These are phyloP conservation scores for Crinitomyces ghanaensis DNA, from an alignment of 805 yeast genomes.

Conservation along the genomic window DNA sequence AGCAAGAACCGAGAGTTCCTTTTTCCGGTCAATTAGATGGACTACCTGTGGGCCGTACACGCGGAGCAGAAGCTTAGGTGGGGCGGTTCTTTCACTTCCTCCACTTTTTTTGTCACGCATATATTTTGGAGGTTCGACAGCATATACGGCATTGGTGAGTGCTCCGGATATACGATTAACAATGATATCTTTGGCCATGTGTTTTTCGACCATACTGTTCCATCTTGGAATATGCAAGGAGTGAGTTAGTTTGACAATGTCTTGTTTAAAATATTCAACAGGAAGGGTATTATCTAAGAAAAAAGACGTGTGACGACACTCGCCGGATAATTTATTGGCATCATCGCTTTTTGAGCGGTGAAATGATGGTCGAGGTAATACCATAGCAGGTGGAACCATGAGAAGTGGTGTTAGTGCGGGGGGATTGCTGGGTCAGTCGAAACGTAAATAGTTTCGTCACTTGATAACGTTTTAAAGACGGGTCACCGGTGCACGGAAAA, in stretches of 20 bases:
- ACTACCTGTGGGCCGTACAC: conserved; percentile 85
- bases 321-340: too few relatives aligned
- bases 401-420: too few relatives aligned
- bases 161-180: conserved; percentile 80
- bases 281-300: conserved; percentile 70
- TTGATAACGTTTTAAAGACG: too few relatives aligned
- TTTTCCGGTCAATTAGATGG: conserved; percentile 72
- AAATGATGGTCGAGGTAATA: too few relatives aligned
- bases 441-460: too few relatives aligned
- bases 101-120: conserved; percentile 24
- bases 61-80: conserved; percentile 47
- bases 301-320: too few relatives aligned
- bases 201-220: conserved; percentile 42
- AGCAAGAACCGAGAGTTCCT: conserved; percentile 60
- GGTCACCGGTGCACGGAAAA: too few relatives aligned
- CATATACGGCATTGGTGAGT: conserved; percentile 79
- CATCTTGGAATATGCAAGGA: conserved; percentile 65
- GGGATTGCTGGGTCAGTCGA: too few relatives aligned
- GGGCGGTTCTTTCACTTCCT: conserved; percentile 15
- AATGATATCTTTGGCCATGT: conserved; percentile 33
- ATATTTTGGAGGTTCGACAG: conserved; percentile 46
- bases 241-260: conserved; percentile 54
- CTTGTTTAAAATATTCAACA: conserved; percentile 72
- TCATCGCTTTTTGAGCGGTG: too few relatives aligned
- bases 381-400: too few relatives aligned